Percentiles rank a stretch among this genome's conserved stretches.
Conservation (phyloP, 768 basidiomycete genomes). For the Cystobasidium ongulense region DNA sequence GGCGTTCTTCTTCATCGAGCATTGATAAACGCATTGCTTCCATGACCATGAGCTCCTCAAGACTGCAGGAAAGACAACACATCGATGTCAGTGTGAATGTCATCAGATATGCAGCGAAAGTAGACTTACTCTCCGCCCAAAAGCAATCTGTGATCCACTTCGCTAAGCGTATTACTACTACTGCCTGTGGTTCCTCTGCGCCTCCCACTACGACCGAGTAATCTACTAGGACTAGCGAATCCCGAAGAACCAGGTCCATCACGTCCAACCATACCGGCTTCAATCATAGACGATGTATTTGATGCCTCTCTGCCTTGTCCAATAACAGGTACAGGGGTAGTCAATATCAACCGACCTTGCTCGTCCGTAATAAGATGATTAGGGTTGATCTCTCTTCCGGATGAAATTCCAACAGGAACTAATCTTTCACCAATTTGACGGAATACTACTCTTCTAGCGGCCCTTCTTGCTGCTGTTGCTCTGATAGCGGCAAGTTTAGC, state of each 20-base stretch:
- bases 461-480: conserved; percentile 89
- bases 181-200: background rate
- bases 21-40: conserved; percentile 96
- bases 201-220: conserved; percentile 4
- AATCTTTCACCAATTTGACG: conserved; percentile 94
- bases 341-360: background rate
- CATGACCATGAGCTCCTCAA: conserved; percentile 83
- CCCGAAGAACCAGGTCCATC: conserved; percentile 7
- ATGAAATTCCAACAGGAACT: conserved; percentile 92
- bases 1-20: conserved; percentile 88
- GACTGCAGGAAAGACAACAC: background rate
- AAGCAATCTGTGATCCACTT: background rate
- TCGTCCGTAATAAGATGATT: conserved; percentile 37
- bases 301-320: conserved; percentile 23
- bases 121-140: conserved; percentile 28
- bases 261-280: background rate
- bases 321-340: background rate
- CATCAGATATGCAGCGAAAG: background rate
- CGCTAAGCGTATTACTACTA: background rate
- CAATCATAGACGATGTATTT: conserved; percentile 31
- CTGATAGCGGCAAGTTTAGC: conserved; percentile 85
- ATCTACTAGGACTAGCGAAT: conserved; percentile 4
- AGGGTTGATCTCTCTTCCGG: conserved; percentile 64
- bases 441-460: conserved; percentile 94
- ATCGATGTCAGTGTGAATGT: conserved; percentile 31